Base-by-base conservation (phyloP, 345 rosid species). In the Corchorus capsularis region DNA sequence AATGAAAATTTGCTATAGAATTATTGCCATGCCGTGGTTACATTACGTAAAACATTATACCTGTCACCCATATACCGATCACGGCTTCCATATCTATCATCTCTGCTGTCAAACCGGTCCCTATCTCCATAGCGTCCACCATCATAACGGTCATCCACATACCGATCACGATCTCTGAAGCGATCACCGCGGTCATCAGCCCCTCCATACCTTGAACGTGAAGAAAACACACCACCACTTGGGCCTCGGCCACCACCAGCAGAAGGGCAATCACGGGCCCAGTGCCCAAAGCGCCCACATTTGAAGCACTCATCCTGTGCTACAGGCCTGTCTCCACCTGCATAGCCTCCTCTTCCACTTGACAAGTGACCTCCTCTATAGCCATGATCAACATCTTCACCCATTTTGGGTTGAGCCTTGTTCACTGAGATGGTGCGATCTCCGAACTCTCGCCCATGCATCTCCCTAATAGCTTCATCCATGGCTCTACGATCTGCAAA, bases 241-340 rank as follows among this genome's bases (percentile, higher is more conserved):
- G 90, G 91, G 56, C 91, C 97, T 72, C 98, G 89, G 67, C 89
- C 93, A 81, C 97, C 89, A 84, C 85, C 89, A 85, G 87, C 93
- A 55, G 97, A 85, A 39, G 98, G 97, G 73, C 99, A 96, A 76
- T 94, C 97, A 54, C 99, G 91, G 27, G 99, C 99, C 99, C 99
- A 96, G 49, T 96, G 99, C 41, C 99, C 99, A 27, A 72, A 78
- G 55, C 94, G 91, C 70, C 99, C 97, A 79, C 99, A 96, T 79
- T 91, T 96, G 86, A 90, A 96, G 88, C 99, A 96, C 69, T 92
- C 97, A 81, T 96, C 99, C 75, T 88, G 93, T 35, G 81, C 94
- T 71, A 80, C 86, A 73, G 93, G 89, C 80, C 92, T 92, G 78
- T 90, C 98, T 79, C 90, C 89, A 49, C 87, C 84, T 8, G 86